Base-by-base conservation (phyloP, 2,329 filamentous ascomycete species). In the Aspergillus pseudoterreus region DNA sequence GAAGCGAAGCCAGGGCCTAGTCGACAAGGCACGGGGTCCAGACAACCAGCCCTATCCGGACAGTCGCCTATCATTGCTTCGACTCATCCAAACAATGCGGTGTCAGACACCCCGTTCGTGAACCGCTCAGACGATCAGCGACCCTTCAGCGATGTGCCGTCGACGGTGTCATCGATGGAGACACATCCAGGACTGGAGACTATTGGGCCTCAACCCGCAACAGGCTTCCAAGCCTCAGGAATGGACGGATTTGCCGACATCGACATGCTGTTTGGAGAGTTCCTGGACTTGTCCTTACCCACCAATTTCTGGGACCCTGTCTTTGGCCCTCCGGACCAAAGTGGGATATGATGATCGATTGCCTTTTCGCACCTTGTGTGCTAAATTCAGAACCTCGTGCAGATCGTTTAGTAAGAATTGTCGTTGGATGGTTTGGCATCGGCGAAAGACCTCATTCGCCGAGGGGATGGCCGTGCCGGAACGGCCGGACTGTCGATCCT, bases 191-290 rank as follows among this genome's bases (percentile, higher is more conserved):
- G 6, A 10, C 21, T 41, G 24, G 52, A 52, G 69, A 74, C 67
- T 64, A 59, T 47, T 71, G 75, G 17, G 68, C 74, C 48, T 11
- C 74, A 77, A 27, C 71, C 78, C 12, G 8, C 33, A 14, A 70
- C 74, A 33, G 74, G 77, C 55, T 69, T 70, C 41, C 65, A 76
- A 12, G 75, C 75, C 12, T 74, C 71, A 47, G 67, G 71, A 36
- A 66, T 67, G 33, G 45, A 58, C 17, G 61, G 58, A 2, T 66
- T 70, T 55, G 55, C 63, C n/a, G 64, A 69, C 44, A 69, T 70
- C n/a, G 67, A 70, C 45, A 62, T 57, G 12, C 45, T 70, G 6
- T 70, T 70, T 51, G 67, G 65, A 11, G 67, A 69, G 30, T 70
- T 69, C 48, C 50, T 70, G 24, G 66, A 70, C 56, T 52, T 69